phyloP scores from a whole-genome alignment of 2,329 filamentous ascomycete genomes.

The Fusarium sp. region DNA sequence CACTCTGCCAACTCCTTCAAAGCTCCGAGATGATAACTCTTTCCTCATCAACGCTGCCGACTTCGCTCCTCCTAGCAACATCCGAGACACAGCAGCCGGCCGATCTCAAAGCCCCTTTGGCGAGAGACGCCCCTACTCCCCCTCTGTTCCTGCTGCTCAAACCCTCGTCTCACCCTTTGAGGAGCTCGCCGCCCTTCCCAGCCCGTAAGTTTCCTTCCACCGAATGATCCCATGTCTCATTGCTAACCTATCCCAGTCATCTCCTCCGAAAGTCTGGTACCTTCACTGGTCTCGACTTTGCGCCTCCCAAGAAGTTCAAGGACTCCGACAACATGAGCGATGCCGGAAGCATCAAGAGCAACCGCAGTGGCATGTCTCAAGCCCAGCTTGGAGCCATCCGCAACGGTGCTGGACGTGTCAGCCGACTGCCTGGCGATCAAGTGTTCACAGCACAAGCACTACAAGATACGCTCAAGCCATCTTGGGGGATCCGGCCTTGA shows the following conservation, averaged over 20 bases:
- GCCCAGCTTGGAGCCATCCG: conserved; percentile 78
- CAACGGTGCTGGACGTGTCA: conserved; percentile 86
- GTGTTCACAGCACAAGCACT: conserved; percentile 82
- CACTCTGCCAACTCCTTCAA: conserved; percentile 85
- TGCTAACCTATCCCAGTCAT: conserved; percentile 64
- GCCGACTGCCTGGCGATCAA: conserved; percentile 82
- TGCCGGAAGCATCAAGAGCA: conserved; percentile 74
- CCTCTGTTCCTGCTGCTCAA: conserved; percentile 78
- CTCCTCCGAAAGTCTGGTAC: conserved; percentile 80
- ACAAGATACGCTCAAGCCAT: conserved; percentile 69
- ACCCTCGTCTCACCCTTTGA: conserved; percentile 88
- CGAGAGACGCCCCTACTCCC: conserved; percentile 78
- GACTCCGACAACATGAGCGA: conserved; percentile 72
- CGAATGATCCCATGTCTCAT: not conserved
- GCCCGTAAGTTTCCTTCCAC: conserved; percentile 76
- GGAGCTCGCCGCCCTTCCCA: conserved; percentile 85
- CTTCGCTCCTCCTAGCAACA: conserved; percentile 82
- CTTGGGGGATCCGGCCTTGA: conserved; percentile 67
- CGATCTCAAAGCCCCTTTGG: conserved; percentile 73
- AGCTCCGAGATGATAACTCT: conserved; percentile 85
- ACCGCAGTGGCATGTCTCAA: conserved; percentile 78
- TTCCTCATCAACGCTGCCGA: conserved; percentile 77
- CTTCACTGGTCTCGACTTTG: conserved; percentile 85
- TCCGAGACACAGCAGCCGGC: conserved; percentile 77
- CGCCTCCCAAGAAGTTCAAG: conserved; percentile 80